phyloP scores from a whole-genome alignment of 2,329 filamentous ascomycete genomes.

The Chaetomium sp. region DNA sequence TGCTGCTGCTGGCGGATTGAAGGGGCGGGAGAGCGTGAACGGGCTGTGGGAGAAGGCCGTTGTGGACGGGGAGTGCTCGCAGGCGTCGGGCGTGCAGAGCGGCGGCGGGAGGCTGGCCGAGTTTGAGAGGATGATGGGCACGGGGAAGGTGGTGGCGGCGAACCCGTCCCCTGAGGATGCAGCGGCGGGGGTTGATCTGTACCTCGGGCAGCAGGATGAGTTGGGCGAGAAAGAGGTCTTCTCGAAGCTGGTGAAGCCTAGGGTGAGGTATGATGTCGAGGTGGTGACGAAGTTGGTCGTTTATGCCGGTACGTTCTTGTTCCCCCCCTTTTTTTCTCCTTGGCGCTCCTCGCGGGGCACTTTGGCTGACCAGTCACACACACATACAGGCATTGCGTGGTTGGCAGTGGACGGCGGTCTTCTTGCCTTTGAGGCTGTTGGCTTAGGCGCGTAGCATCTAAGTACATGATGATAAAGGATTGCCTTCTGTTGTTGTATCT shows the following conservation, averaged over 20 bases:
- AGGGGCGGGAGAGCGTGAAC: conserved; percentile 47
- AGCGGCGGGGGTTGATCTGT: conserved; percentile 44
- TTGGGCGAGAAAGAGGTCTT: conserved; percentile 79
- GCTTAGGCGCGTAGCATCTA: conserved; percentile 49
- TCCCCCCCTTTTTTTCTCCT: not conserved
- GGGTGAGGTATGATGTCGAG: conserved; percentile 96
- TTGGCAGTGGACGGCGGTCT: conserved; percentile 76
- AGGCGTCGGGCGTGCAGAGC: conserved; percentile 49
- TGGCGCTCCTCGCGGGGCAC: not conserved
- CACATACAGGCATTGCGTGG: conserved; percentile 69
- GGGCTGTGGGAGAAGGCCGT: conserved; percentile 44
- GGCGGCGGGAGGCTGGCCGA: conserved; percentile 55
- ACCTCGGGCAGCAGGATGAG: conserved; percentile 51
- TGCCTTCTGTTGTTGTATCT: not conserved
- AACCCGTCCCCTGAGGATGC: conserved; percentile 32
- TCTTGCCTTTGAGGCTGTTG: conserved; percentile 67
- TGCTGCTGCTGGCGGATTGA: conserved; percentile 34
- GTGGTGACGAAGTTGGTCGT: conserved; percentile 96
- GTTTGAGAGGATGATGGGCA: conserved; percentile 75
- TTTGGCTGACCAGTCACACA: conserved; percentile 22
- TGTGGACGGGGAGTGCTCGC: conserved; percentile 31
- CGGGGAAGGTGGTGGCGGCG: conserved; percentile 54
- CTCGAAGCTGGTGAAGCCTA: conserved; percentile 76
- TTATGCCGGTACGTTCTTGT: conserved; percentile 68
- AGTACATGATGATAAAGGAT: conserved; percentile 1